Percentiles rank a stretch among this genome's conserved stretches.
phyloP scores from a whole-genome alignment of 441 rosid species.

The Eugenia klotzschiana region DNA sequence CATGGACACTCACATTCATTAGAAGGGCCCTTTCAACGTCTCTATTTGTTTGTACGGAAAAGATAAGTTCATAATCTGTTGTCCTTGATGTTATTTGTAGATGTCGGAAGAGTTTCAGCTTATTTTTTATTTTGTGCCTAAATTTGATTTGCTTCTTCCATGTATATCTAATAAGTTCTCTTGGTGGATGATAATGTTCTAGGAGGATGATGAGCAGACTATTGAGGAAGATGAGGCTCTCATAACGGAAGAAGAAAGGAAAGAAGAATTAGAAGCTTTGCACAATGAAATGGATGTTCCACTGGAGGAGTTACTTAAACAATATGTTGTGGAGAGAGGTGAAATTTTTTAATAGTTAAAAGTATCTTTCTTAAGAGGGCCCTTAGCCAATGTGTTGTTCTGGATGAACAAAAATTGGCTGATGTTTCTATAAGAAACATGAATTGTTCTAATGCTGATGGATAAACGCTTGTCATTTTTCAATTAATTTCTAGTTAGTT shows the following conservation, averaged over 20 bases:
- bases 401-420: background rate
- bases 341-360: background rate
- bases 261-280: slow-evolving; percentile 86
- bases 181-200: slow-evolving; percentile 27
- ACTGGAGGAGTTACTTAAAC: slow-evolving; percentile 70
- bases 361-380: background rate
- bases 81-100: background rate
- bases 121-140: background rate
- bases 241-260: slow-evolving; percentile 74
- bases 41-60: background rate
- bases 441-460: background rate
- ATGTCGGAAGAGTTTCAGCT: background rate
- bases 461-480: background rate
- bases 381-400: background rate
- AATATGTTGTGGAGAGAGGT: slow-evolving; percentile 52
- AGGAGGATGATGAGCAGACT: slow-evolving; percentile 98
- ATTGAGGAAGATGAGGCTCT: slow-evolving; percentile 90
- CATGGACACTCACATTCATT: background rate
- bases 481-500: background rate
- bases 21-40: background rate
- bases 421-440: background rate
- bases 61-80: background rate
- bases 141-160: background rate
- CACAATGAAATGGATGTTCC: slow-evolving; percentile 75
- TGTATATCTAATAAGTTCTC: background rate